Evolutionary conservation across 2,329 filamentous ascomycete genomes (phyloP), one percentile per base, ranked within the genome.

Genomic region (Penicillium sp.): DNA sequence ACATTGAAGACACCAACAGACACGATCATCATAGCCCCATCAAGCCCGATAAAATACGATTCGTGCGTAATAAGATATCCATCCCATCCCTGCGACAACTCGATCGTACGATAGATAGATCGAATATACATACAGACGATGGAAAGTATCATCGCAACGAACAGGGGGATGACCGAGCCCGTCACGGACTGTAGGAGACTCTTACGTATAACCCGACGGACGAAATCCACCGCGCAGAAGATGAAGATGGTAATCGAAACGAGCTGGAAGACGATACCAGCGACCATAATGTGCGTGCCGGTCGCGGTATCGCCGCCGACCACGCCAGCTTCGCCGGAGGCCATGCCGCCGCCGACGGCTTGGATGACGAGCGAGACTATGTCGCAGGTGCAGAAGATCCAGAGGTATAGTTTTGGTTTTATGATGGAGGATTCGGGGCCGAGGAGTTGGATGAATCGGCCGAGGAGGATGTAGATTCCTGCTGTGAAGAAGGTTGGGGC

Each of bases 231-330:
- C 4, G 83, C 77, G 37, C 80, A 71, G 61, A 67, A 56, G 42
- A 77, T 77, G 67, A 87, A 86, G 53, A 81, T 55, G 31, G 78
- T 74, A 53, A 86, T 78, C 5, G 81, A 80, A 53, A 76, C 74
- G 38, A 86, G 80, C 62, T 87, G 84, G 53, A 86, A 77, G n/a
- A 79, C 73, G 19, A 87, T 80, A 14, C 84, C 84, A 1, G 78
- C 79, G 42, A 82, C 75, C 66, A 80, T 78, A 53, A 80, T 71
- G 61, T 81, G 63, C 38, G 80, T 79, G 31, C 78, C 80, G 11
- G 69, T 70, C n/a, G 75, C 64, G 58, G 79, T 82, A 47, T 75
- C 61, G 31, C 81, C 82, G 30, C 67, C 63, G 10, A 75, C 74
- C 2, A 75, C 62, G 26, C 78, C 76, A 1, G 80, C 79, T 55